phyloP scores from a whole-genome alignment of 257 asterid species.

The Nicotiana benthamiana region DNA sequence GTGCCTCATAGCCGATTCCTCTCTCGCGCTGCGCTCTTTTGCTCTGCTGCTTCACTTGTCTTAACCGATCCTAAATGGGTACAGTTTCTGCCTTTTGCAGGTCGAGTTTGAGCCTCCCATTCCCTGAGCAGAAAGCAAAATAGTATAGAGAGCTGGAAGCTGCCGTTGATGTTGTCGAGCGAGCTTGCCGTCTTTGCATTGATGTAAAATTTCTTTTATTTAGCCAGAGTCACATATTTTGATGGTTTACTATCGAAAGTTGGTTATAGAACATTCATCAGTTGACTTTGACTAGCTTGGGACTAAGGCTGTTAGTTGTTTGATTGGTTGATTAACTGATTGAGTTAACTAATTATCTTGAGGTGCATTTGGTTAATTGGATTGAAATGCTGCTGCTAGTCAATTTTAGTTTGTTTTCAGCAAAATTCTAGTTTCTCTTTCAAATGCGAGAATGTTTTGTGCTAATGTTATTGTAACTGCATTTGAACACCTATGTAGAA shows the following conservation, averaged over 20 bases:
- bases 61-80: not conserved
- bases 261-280: not conserved
- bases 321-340: not conserved
- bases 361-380: not conserved
- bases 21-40: not conserved
- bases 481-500: not conserved
- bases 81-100: conserved; percentile 24
- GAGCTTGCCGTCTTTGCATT: conserved; percentile 43
- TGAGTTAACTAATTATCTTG: not conserved
- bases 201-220: conserved; percentile 36
- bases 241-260: too few species aligned
- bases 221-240: not conserved
- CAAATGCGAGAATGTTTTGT: not conserved
- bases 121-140: conserved; percentile 46
- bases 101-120: conserved; percentile 48
- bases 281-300: not conserved
- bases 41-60: not conserved
- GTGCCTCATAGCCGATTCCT: conserved; percentile 16
- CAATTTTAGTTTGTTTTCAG: not conserved
- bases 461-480: not conserved
- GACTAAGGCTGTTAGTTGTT: not conserved
- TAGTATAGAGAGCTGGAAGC: conserved; percentile 61
- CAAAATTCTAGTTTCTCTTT: not conserved
- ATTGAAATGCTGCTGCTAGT: not conserved
- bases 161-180: conserved; percentile 43